Percentiles rank a stretch among this genome's conserved stretches.
Evolutionary conservation across 2,329 filamentous ascomycete species (phyloP).

Genomic region (Fusarium subglutinans): DNA sequence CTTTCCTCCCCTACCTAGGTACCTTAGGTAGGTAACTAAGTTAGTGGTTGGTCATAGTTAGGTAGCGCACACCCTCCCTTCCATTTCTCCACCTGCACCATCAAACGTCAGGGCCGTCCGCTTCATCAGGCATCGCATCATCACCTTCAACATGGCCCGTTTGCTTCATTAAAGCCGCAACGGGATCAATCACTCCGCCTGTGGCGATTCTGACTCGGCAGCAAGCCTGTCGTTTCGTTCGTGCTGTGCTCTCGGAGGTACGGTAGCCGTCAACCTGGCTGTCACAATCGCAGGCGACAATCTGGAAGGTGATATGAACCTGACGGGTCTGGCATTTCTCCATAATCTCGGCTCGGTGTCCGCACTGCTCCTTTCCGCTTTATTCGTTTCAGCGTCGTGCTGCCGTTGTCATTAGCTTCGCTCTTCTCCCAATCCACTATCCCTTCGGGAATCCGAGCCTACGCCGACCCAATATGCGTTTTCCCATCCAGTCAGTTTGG

Average conservation of each 20-base stretch:
- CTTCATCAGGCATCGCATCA: not conserved
- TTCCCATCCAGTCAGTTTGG: not conserved
- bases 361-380: slow-evolving; percentile 1
- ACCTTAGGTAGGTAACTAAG: too few relatives aligned
- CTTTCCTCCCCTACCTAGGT: too few relatives aligned
- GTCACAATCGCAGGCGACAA: not conserved
- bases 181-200: not conserved
- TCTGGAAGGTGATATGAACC: not conserved
- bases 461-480: slow-evolving; percentile 22
- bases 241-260: not conserved
- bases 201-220: not conserved
- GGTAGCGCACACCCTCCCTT: slow-evolving; percentile 33
- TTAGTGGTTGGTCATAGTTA: slow-evolving; percentile 1
- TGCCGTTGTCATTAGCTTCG: not conserved
- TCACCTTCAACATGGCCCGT: not conserved
- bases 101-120: slow-evolving; percentile 12
- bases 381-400: not conserved
- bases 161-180: not conserved
- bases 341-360: not conserved
- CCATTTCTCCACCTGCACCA: slow-evolving; percentile 31
- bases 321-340: not conserved
- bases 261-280: not conserved
- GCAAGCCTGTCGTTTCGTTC: not conserved
- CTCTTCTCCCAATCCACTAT: slow-evolving; percentile 9
- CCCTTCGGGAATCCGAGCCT: slow-evolving; percentile 30